A percentile compares a stretch with the other conserved stretches of the same genome.
phyloP scores from a whole-genome alignment of 2,329 filamentous ascomycete genomes.

The Colletotrichum costaricense region DNA sequence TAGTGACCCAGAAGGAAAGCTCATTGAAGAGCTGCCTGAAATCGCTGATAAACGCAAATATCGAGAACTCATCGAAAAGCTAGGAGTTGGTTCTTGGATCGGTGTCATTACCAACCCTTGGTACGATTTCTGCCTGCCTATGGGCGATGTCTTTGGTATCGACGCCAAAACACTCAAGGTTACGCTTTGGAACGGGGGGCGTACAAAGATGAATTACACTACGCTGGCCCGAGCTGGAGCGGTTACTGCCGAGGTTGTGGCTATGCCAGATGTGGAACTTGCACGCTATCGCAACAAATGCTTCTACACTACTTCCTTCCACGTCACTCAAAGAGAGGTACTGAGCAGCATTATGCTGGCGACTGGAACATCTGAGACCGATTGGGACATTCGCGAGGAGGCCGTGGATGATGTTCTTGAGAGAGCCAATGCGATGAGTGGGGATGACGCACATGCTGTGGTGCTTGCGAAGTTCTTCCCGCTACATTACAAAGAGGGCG shows the following conservation, averaged over 20 bases:
- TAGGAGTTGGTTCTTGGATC: background rate
- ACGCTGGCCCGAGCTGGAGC: background rate
- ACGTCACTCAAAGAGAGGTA: background rate
- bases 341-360: background rate
- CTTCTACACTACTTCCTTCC: background rate
- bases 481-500: background rate
- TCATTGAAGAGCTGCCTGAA: background rate
- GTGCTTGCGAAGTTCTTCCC: background rate
- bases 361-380: background rate
- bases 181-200: background rate
- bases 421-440: background rate
- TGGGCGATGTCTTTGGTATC: background rate
- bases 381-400: background rate
- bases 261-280: background rate
- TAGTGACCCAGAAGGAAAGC: background rate
- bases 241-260: background rate
- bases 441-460: background rate
- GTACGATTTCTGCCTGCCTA: background rate
- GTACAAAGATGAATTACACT: background rate
- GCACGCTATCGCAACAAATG: background rate
- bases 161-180: background rate
- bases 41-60: background rate
- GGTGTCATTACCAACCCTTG: background rate
- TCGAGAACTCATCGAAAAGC: background rate
- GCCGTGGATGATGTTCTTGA: background rate